Evolutionary conservation across 2,329 filamentous ascomycete species (phyloP).

Genomic region (Cladophialophora psammophila): DNA sequence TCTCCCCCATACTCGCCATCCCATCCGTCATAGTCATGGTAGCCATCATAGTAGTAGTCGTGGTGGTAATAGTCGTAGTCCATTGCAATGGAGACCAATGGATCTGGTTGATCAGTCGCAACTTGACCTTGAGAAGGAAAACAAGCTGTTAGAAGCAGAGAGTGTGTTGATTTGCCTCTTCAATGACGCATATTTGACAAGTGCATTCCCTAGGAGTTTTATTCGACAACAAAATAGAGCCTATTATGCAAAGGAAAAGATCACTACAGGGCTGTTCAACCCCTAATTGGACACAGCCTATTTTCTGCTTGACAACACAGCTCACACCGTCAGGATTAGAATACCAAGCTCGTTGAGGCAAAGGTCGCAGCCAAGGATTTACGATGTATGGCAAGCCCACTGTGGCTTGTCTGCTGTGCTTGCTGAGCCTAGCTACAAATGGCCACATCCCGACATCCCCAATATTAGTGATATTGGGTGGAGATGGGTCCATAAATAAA

Average conservation of each 20-base stretch:
- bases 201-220: background rate
- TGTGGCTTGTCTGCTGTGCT: background rate
- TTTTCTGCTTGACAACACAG: background rate
- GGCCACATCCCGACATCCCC: background rate
- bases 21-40: slow-evolving; percentile 1
- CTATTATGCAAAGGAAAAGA: background rate
- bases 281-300: background rate
- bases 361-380: background rate
- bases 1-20: slow-evolving; percentile 3
- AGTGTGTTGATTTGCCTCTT: background rate
- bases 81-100: background rate
- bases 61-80: slow-evolving; percentile 2
- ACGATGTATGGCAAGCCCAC: background rate
- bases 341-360: background rate
- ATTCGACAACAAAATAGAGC: background rate
- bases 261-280: background rate
- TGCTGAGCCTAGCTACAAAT: background rate
- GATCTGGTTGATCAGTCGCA: background rate
- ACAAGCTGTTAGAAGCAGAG: background rate
- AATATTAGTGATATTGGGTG: background rate
- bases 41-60: slow-evolving; percentile 1
- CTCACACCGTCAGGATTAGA: background rate
- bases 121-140: background rate
- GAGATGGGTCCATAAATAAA: background rate
- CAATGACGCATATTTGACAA: background rate